Evolutionary conservation across 2,329 filamentous ascomycete species (phyloP), one percentile per base, ranked within the genome.

Genomic region (Pestalotiopsis sp.): DNA sequence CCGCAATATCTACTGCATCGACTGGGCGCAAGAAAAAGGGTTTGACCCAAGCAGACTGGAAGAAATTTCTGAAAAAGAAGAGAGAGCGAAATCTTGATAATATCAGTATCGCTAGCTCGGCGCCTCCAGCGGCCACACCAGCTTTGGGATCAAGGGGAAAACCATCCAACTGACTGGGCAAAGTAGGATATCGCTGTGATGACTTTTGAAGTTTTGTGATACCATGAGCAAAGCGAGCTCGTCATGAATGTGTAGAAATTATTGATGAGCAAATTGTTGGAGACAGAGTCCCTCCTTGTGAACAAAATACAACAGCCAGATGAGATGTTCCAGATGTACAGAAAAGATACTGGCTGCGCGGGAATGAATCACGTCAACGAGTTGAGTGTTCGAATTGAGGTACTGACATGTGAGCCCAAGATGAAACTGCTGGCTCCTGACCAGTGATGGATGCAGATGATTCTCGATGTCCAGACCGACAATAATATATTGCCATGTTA

Each of bases 91-190:
- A 38, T n/a, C 11, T 20, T 14, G 65, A 67, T 23, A 45, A 67
- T 20, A 67, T 67, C 36, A 67, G 69, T 20, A 25, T 66, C 14
- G 38, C 61, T 27, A 61, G 67, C 41, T 63, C 67, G 63, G 39
- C 31, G 58, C 31, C 64, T 12, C 27, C 61, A 11, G 36, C 14
- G 45, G 36, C 49, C 14, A 41, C 63, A 17, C 59, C 67, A 41
- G 27, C 61, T 41, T 27, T 39, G 13, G 52, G 62, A 17, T 70
- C 61, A 20, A 52, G 39, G 14, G 39, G 41, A 1, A 23, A 23
- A 59, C 23, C 13, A 27, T 27, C 23, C 25, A 27, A n/a, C 25
- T 59, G 57, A 59, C 17, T 27, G 23, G 57, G 11, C 7, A 25
- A 36, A 59, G 12, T 11, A 27, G 57, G 23, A 23, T 14, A n/a